Conservation (phyloP, 1,139 yeast genomes). For the Protomyces macrosporus region DNA sequence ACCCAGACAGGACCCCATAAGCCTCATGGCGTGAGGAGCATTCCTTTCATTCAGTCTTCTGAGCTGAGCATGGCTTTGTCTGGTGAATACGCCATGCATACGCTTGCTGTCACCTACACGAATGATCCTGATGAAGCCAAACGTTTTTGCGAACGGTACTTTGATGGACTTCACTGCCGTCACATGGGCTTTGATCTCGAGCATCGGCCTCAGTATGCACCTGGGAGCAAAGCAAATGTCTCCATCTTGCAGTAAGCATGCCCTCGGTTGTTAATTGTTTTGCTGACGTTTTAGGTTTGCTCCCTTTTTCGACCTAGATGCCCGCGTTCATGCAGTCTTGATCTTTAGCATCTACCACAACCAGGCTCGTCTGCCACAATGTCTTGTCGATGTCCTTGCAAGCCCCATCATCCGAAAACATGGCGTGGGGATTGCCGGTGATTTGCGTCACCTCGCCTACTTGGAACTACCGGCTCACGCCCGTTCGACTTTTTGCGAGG, state of each 20-base stretch:
- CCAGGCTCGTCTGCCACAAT: slow-evolving; percentile 1
- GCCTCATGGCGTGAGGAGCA: too few relatives aligned
- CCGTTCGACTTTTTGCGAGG: background rate
- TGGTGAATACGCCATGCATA: background rate
- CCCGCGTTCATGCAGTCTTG: background rate
- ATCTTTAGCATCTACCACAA: slow-evolving; percentile 11
- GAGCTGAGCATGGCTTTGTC: background rate
- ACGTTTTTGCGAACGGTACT: background rate
- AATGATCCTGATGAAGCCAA: background rate
- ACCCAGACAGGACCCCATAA: too few relatives aligned
- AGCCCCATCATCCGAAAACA: background rate
- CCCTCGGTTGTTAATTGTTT: background rate
- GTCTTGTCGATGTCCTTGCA: background rate
- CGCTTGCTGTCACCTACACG: slow-evolving; percentile 6
- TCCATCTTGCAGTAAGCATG: slow-evolving; percentile 11
- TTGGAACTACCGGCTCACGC: background rate
- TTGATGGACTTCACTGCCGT: background rate
- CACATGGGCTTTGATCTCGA: slow-evolving; percentile 16
- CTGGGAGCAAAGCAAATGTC: slow-evolving; percentile 13
- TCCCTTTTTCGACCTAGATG: background rate
- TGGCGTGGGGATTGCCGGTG: slow-evolving; percentile 16
- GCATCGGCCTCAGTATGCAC: slow-evolving; percentile 14
- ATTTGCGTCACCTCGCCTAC: background rate
- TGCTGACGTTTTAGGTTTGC: background rate
- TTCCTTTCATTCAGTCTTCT: too few relatives aligned